Conservation (phyloP, 2,329 filamentous ascomycete genomes). For the Sclerotinia subarctica region DNA sequence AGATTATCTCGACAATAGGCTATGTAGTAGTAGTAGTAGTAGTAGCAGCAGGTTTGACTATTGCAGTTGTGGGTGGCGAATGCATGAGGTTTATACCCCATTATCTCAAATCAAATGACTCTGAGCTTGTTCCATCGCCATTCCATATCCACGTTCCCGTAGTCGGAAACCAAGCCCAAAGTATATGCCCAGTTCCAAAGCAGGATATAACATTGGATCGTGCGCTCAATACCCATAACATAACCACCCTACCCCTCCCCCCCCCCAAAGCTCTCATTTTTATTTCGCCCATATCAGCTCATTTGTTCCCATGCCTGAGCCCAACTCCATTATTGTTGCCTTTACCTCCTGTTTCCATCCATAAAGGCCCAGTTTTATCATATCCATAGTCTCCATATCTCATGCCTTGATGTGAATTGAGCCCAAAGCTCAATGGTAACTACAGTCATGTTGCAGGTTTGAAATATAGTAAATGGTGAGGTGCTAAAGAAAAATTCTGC, state of each 20-base stretch:
- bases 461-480: conserved; percentile 27
- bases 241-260: background rate
- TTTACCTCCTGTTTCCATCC: background rate
- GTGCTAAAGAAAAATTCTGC: conserved; percentile 25
- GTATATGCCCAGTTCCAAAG: background rate
- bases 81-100: conserved; percentile 30
- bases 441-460: conserved; percentile 24
- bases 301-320: conserved; percentile 3
- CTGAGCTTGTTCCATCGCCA: conserved; percentile 13
- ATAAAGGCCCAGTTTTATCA: background rate
- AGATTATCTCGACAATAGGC: conserved; percentile 66
- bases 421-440: conserved; percentile 11
- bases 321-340: background rate
- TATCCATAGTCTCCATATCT: background rate
- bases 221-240: conserved; percentile 5
- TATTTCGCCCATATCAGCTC: background rate
- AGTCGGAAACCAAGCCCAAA: conserved; percentile 10
- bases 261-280: conserved; percentile 1
- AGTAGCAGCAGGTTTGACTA: conserved; percentile 37
- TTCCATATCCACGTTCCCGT: conserved; percentile 21
- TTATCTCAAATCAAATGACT: conserved; percentile 19
- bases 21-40: conserved; percentile 49
- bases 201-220: conserved; percentile 15
- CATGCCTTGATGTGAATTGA: background rate
- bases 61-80: conserved; percentile 38